A percentile compares a stretch with the other conserved stretches of the same genome.
Evolutionary conservation across 345 rosid genomes (phyloP).

Genomic region (Eucalyptus shirleyi): DNA sequence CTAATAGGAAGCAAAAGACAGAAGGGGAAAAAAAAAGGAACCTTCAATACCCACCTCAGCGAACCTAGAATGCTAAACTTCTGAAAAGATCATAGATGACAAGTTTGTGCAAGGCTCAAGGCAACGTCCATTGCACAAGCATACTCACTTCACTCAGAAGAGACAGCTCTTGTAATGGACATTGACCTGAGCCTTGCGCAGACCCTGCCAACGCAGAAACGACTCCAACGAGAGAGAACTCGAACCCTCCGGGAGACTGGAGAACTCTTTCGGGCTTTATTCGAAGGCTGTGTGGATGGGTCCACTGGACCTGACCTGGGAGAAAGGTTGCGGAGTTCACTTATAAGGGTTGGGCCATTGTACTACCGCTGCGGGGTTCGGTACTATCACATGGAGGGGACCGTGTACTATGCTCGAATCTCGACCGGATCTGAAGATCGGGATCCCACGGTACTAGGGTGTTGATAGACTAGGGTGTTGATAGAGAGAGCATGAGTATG

Average conservation of each 20-base stretch:
- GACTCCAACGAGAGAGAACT: background rate
- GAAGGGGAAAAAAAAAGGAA: background rate
- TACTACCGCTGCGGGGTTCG: background rate
- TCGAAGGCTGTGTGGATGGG: background rate
- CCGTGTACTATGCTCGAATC: background rate
- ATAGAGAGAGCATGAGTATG: background rate
- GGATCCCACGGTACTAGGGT: background rate
- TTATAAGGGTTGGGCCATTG: background rate
- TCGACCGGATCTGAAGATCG: background rate
- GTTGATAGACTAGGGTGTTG: background rate
- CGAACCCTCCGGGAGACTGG: background rate
- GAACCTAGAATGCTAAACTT: background rate
- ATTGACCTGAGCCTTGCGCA: background rate
- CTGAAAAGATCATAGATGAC: background rate
- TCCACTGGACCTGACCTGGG: background rate
- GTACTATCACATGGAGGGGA: background rate
- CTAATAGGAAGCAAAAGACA: background rate
- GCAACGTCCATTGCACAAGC: background rate
- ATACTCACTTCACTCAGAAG: background rate
- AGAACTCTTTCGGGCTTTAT: background rate
- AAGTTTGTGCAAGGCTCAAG: background rate
- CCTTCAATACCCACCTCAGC: background rate
- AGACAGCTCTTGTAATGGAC: background rate
- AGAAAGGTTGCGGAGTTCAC: background rate
- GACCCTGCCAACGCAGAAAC: background rate